Base-by-base conservation (phyloP, 176 grass and related monocot genomes). In the Paspalum notatum region DNA sequence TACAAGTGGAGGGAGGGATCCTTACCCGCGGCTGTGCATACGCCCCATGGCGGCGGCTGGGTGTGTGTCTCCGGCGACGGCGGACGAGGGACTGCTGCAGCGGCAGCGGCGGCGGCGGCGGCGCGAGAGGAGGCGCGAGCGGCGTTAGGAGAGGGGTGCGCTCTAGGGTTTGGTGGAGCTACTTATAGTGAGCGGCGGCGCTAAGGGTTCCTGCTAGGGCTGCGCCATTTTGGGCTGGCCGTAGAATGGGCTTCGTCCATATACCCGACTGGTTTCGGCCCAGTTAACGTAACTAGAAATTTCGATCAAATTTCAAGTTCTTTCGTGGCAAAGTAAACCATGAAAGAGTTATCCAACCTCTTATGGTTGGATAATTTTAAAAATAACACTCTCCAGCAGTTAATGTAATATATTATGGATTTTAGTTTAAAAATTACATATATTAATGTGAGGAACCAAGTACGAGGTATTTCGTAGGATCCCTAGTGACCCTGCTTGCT, bases 1-100 rank as follows among this genome's bases (percentile, higher is more conserved):
- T 5, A 12, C 66, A 18, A 27, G 44, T 8, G 21, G 16, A 8
- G 5, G 3, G 5, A 20, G n/a, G 13, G 3, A 14, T 13, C 8
- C 68, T 80, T 89, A 92, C 90, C 93, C 91, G 71, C 83, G 83
- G 82, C 93, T 97, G 83, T 97, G 93, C 93, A 97, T 97, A 55
- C 93, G 93, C 62, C 93, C 93, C 93, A 97, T 97, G 88, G 86
- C 38, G 69, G 72, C 74, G 80, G 54, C 50, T 80, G 68, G 41
- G 77, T 9, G 64, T 76, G 48, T 44, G 38, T 48, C 82, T 66
- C 82, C 26, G 63, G 76, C 17, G 72, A 80, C 40, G 78, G 41
- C 82, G 54, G 13, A 51, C n/a, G 39, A 67, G 11, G 22, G 40
- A 15, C 71, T 75, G 80, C 71, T 37, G 59, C 66, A 0, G 44